Conservation (phyloP, 352 stramenopile species). For the Phytophthora pistaciae region DNA sequence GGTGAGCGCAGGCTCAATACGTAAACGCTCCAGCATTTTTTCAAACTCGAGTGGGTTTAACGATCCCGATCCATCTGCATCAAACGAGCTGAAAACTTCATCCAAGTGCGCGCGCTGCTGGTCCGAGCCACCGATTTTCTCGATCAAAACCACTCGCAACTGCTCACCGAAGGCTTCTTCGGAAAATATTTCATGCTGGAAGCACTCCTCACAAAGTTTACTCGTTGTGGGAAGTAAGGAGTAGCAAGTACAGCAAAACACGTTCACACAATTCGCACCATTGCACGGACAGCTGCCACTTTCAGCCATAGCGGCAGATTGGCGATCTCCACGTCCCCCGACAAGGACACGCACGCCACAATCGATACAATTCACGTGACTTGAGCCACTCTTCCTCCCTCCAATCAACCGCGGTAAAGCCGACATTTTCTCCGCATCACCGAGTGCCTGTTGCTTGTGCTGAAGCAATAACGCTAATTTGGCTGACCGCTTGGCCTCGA, state of each 20-base stretch:
- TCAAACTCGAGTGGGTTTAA: constrained; percentile 70
- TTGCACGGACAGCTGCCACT: constrained; percentile 39
- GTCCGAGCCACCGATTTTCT: constrained; percentile 61
- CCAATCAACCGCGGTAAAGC: constrained; percentile 75
- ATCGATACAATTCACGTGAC: constrained; percentile 63
- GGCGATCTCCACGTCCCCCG: constrained; percentile 30
- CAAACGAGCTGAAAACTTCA: constrained; percentile 61
- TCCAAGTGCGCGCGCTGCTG: constrained; percentile 50
- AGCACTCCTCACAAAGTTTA: constrained; percentile 83
- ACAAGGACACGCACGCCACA: constrained; percentile 54
- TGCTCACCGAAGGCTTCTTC: constrained; percentile 65
- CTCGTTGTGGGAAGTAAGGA: constrained; percentile 47
- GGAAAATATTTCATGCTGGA: constrained; percentile 62
- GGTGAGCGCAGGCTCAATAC: constrained; percentile 65
- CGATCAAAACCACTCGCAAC: constrained; percentile 68
- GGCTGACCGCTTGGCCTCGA: constrained; percentile 69
- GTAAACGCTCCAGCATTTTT: constrained; percentile 51
- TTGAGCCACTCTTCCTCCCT: constrained; percentile 73
- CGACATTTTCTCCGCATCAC: constrained; percentile 59
- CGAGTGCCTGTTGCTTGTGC: constrained; percentile 68
- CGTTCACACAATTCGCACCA: constrained; percentile 67
- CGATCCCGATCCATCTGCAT: constrained; percentile 68
- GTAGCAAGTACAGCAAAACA: constrained; percentile 70
- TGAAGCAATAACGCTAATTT: constrained; percentile 54
- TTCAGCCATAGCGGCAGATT: background rate